Conservation (phyloP, 2,329 filamentous ascomycete species). For the Pestalotiopsis sp. region DNA sequence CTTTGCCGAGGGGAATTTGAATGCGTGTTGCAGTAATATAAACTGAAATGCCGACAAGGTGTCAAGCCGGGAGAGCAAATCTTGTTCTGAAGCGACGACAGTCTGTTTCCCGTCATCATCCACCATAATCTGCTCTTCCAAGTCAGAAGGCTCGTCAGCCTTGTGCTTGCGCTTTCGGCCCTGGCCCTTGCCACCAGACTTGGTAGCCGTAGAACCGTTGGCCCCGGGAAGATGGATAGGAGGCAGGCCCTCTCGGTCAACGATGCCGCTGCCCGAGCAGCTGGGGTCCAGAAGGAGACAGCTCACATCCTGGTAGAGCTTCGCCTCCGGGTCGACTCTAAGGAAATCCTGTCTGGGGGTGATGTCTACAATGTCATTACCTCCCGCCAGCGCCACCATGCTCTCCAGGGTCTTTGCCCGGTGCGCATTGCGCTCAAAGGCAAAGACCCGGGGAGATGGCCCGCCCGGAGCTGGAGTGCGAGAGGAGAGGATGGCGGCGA, state of each 20-base stretch:
- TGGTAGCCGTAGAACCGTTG: conserved; percentile 35
- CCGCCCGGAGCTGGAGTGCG: conserved; percentile 37
- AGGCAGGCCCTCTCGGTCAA: conserved; percentile 81
- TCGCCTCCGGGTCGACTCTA: conserved; percentile 65
- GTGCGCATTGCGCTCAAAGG: conserved; percentile 75
- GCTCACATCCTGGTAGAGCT: conserved; percentile 69
- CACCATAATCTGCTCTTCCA: conserved; percentile 38
- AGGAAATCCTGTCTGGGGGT: conserved; percentile 81
- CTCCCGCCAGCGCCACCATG: conserved; percentile 82
- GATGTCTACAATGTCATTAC: conserved; percentile 65
- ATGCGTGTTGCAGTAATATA: conserved; percentile 79
- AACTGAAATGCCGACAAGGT: conserved; percentile 83
- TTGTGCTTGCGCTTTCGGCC: conserved; percentile 50
- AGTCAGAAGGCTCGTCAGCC: conserved; percentile 31
- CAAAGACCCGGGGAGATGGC: conserved; percentile 58
- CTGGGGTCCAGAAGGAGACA: conserved; percentile 88
- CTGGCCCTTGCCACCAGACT: conserved; percentile 32
- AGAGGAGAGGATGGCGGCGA: conserved; percentile 71
- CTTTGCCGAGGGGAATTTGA: conserved; percentile 73
- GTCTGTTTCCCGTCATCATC: conserved; percentile 61
- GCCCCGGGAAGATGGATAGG: conserved; percentile 60
- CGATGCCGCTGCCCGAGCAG: conserved; percentile 93
- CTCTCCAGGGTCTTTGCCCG: conserved; percentile 77
- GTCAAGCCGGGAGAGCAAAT: conserved; percentile 65
- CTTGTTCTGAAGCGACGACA: conserved; percentile 52